Evolutionary conservation across 768 basidiomycete genomes (phyloP).

Genomic region (Termitomyces sp.): DNA sequence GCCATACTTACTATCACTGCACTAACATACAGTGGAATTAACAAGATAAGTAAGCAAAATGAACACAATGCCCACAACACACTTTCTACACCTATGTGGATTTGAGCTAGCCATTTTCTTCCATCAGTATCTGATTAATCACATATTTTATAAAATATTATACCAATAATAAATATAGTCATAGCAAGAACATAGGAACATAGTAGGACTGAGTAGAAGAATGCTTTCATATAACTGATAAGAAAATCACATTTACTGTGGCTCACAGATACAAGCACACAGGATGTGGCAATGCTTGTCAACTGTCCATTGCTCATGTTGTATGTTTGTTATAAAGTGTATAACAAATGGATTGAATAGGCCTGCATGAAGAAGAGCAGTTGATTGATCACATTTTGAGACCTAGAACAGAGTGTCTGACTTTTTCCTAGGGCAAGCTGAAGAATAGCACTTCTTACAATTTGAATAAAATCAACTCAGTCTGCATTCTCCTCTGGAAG

Average conservation of each 20-base stretch:
- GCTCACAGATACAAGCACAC: neutral
- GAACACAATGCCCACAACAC: too few species aligned
- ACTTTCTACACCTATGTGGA: too few species aligned
- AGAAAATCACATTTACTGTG: neutral
- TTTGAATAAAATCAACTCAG: too few species aligned
- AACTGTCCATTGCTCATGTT: neutral
- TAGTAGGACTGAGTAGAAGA: neutral
- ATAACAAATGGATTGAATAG: neutral
- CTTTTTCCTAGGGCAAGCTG: neutral
- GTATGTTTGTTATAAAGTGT: too few species aligned
- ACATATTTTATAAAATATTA: too few species aligned
- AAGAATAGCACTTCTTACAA: neutral
- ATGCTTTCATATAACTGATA: neutral
- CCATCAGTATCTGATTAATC: too few species aligned
- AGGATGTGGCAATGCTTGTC: neutral
- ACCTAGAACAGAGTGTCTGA: neutral
- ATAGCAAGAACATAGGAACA: too few species aligned
- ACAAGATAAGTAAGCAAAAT: too few species aligned
- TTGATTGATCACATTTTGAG: neutral
- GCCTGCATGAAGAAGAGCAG: neutral
- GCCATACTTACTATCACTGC: too few species aligned
- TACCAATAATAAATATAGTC: too few species aligned
- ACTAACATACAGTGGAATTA: too few species aligned
- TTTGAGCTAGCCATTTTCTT: too few species aligned
- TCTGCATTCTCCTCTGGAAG: neutral